Percentiles rank a stretch among this genome's conserved stretches.
Conservation (phyloP, 2,329 filamentous ascomycete genomes). For the Ceratocystis albifundus region DNA sequence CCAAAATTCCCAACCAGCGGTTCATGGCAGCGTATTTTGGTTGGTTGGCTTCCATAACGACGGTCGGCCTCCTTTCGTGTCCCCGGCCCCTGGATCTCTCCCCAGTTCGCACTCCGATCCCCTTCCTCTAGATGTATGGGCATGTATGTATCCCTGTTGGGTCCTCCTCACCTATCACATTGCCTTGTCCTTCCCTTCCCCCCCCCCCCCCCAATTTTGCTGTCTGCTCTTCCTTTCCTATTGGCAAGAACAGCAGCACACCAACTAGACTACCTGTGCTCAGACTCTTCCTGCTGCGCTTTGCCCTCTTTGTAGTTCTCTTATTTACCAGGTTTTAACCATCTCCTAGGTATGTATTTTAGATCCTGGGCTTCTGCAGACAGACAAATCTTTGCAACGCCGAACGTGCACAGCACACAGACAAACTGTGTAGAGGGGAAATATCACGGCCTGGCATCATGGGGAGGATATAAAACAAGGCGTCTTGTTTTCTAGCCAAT, state of each 20-base stretch:
- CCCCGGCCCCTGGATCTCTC: background rate
- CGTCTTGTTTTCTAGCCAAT: background rate
- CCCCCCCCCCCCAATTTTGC: background rate
- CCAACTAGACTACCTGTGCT: background rate
- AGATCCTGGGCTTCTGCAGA: too few species aligned
- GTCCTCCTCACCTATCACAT: background rate
- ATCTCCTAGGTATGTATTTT: too few species aligned
- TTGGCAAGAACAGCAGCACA: background rate
- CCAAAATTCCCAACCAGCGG: too few species aligned
- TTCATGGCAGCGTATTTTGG: too few species aligned
- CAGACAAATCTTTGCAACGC: too few species aligned
- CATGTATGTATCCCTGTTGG: background rate
- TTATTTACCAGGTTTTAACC: too few species aligned
- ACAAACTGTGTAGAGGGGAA: too few species aligned
- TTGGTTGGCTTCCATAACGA: too few species aligned
- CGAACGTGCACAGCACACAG: too few species aligned
- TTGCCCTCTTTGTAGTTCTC: conserved; percentile 3
- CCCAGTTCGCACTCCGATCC: background rate
- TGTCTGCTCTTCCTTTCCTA: background rate
- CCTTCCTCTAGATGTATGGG: background rate
- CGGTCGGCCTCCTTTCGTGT: background rate
- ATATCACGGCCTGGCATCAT: too few species aligned
- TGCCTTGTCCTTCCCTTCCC: background rate
- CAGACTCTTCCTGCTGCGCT: conserved; percentile 9
- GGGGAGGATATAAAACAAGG: too few species aligned